Conservation (phyloP, 2,329 filamentous ascomycete genomes). For the Ophiosphaerella narmari region DNA sequence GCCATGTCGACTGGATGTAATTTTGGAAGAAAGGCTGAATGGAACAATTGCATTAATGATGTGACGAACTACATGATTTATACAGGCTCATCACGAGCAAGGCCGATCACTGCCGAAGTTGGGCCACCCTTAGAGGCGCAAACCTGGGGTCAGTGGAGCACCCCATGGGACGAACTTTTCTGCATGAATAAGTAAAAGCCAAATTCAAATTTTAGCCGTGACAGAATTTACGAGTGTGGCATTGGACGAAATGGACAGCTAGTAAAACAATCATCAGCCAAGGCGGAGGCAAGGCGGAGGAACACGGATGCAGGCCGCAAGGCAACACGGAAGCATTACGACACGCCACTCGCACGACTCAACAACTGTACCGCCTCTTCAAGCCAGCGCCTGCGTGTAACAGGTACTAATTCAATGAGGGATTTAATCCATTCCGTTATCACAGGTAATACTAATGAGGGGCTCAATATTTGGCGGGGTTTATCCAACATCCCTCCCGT, state of each 20-base stretch:
- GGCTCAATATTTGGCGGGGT: too few relatives aligned
- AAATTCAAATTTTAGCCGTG: neutral
- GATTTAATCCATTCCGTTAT: too few relatives aligned
- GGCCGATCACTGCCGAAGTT: slow-evolving; percentile 18
- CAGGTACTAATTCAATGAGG: too few relatives aligned
- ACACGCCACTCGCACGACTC: slow-evolving; percentile 5
- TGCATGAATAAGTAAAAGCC: neutral
- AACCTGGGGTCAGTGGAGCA: slow-evolving; percentile 24
- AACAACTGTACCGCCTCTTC: neutral
- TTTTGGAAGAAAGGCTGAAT: neutral
- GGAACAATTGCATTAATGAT: neutral
- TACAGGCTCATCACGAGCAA: slow-evolving; percentile 11
- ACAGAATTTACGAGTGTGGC: slow-evolving; percentile 4
- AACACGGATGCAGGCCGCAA: neutral
- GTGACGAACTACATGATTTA: slow-evolving; percentile 11
- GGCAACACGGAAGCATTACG: neutral
- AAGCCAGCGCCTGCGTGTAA: neutral
- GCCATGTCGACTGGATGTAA: slow-evolving; percentile 15
- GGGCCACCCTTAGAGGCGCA: slow-evolving; percentile 6
- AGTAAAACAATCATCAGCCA: slow-evolving; percentile 15
- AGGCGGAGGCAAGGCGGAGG: slow-evolving; percentile 18
- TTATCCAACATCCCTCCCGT: too few relatives aligned
- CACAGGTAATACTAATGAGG: too few relatives aligned
- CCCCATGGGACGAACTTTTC: slow-evolving; percentile 6
- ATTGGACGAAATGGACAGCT: slow-evolving; percentile 9